phyloP scores from a whole-genome alignment of 2,329 filamentous ascomycete genomes.

The Zymoseptoria crescenta region DNA sequence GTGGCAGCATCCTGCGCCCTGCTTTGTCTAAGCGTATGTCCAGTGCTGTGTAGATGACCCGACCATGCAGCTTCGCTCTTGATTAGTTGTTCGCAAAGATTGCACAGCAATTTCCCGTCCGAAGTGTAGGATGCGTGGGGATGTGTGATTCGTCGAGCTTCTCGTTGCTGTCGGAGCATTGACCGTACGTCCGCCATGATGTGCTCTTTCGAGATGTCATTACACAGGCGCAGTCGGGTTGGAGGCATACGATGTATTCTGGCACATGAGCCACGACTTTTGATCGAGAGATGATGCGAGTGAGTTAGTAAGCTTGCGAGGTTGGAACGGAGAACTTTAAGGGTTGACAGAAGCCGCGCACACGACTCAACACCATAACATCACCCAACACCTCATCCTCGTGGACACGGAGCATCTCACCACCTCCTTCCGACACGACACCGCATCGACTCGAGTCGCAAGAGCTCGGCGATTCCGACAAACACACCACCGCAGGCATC shows the following conservation, averaged over 20 bases:
- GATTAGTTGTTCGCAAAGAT: conserved; percentile 55
- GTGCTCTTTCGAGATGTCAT: neutral
- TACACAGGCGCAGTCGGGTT: neutral
- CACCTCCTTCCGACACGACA: neutral
- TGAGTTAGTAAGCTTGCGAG: too few relatives aligned
- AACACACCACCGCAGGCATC: neutral
- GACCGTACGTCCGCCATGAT: conserved; percentile 72
- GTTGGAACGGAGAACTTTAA: neutral
- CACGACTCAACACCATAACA: neutral
- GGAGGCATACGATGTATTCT: neutral
- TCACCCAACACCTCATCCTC: neutral
- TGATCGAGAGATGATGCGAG: neutral
- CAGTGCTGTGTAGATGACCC: conserved; percentile 48
- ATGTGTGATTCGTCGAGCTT: conserved; percentile 63
- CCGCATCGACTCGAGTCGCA: neutral
- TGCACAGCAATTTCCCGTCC: conserved; percentile 60
- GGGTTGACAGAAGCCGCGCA: neutral
- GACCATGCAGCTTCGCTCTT: conserved; percentile 64
- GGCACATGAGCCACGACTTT: neutral
- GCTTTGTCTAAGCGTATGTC: conserved; percentile 35
- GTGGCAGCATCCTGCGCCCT: conserved; percentile 24
- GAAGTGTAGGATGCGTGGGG: conserved; percentile 61
- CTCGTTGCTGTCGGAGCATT: conserved; percentile 69
- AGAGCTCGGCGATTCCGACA: neutral
- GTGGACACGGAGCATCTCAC: neutral